These are phyloP conservation scores for Babesia bigemina DNA, from an alignment of 169 alveolate species.

Conservation along the genomic window DNA sequence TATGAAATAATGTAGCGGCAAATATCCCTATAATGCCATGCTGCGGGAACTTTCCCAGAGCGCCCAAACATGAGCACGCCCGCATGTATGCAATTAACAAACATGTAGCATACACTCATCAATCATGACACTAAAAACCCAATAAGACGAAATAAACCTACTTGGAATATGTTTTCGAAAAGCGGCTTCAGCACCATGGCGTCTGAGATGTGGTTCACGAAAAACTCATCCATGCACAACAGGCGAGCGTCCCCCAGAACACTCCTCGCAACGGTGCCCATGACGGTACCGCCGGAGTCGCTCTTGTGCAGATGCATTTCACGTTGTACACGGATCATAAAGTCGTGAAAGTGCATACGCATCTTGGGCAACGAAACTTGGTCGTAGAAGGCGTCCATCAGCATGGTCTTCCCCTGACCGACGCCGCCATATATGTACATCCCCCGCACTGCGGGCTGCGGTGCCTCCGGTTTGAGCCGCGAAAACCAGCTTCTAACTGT, in stretches of 20 bases:
- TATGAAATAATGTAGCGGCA: no score
- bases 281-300: constrained; percentile 46
- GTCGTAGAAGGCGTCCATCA: constrained; percentile 72
- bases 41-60: no score
- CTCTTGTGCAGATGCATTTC: constrained; percentile 64
- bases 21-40: no score
- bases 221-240: constrained; percentile 78
- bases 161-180: constrained; percentile 71
- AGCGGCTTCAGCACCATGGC: constrained; percentile 79
- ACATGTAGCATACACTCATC: no score
- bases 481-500: constrained; percentile 6
- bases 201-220: constrained; percentile 78
- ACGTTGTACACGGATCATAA: constrained; percentile 74
- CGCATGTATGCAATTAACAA: no score
- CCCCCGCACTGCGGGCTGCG: constrained; percentile 20
- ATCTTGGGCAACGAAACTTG: constrained; percentile 50
- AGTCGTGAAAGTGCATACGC: constrained; percentile 77
- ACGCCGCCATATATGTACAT: constrained; percentile 78
- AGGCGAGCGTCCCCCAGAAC: constrained; percentile 64
- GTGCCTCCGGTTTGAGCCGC: background rate
- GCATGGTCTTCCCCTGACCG: constrained; percentile 81
- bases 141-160: background rate
- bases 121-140: no score
- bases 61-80: no score
- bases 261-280: constrained; percentile 59